Base-by-base conservation (phyloP, 2,329 filamentous ascomycete species). In the Lachnellula cervina region DNA sequence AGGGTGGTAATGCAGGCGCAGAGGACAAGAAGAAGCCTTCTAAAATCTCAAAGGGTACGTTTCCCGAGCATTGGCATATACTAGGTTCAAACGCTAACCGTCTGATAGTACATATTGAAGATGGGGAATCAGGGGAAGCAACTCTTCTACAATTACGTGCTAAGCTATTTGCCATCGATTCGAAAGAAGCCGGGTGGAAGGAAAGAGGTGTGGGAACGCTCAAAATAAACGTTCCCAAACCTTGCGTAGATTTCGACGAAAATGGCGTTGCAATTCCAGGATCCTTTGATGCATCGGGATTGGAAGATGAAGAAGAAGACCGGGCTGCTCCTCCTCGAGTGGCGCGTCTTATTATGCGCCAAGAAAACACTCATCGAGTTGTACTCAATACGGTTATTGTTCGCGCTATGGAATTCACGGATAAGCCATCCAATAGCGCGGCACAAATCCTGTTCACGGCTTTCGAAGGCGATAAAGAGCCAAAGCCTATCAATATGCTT, bases 341-440 rank as follows among this genome's bases (percentile, higher is more conserved):
- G 55, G 80, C 87, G 23, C 87, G 93, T 43, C 81, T 97, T 62
- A 81, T 97, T 59, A 91, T 97, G 84, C 87, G 93, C 17, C 90
- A 95, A 63, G 92, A 97, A 67, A 90, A 91, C 58, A 94, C 90
- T 1, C 85, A 92, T 66, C 83, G 90, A 21, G 84, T 97, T 52
- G 86, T 96, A 59, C 77, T 97, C 50, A 97, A 97, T 73, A 90
- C 88, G 1, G 83, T 86, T 1, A 79, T 97, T 57, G 82, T 90
- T 57, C 87, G 89, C 55, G 82, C 85, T 5, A 88, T 95, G 81
- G 83, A 84, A 45, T 90, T 95, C 67, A 86, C 90, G 58, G 83
- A 91, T 51, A 88, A 87, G 64, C 85, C 89, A 32, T 83, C 81
- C 43, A 80, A 59, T 23, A 61, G 55, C 35, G 56, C 62, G n/a